These are phyloP conservation scores for Syzygium jambos DNA, from an alignment of 345 rosid genomes.

Conservation along the genomic window DNA sequence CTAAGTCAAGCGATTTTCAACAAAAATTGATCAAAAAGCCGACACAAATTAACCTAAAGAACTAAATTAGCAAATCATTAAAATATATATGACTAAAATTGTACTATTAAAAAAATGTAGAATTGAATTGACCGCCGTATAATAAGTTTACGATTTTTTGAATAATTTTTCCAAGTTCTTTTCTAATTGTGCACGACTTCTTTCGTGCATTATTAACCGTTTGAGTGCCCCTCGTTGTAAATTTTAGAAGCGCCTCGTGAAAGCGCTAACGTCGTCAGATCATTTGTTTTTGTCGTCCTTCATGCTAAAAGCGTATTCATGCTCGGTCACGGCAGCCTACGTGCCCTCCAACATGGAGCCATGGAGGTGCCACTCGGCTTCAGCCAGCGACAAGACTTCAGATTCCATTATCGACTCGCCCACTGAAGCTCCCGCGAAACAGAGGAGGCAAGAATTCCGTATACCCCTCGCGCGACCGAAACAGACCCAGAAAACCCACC, in stretches of 20 bases:
- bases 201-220: neutral
- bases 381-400: no score
- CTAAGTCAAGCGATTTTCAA: accelerated
- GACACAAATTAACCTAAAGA: accelerated
- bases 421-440: no score
- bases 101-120: accelerated
- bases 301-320: neutral
- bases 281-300: neutral
- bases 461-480: no score
- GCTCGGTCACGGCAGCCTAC: neutral
- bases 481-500: no score
- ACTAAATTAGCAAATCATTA: neutral
- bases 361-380: neutral
- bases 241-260: neutral
- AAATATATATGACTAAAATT: accelerated
- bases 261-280: neutral
- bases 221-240: neutral
- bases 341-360: neutral
- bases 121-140: no score
- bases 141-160: no score
- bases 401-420: no score
- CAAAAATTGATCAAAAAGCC: accelerated
- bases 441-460: no score
- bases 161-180: neutral
- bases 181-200: neutral